Conservation (phyloP, 345 rosid genomes). For the Salix viminalis region DNA sequence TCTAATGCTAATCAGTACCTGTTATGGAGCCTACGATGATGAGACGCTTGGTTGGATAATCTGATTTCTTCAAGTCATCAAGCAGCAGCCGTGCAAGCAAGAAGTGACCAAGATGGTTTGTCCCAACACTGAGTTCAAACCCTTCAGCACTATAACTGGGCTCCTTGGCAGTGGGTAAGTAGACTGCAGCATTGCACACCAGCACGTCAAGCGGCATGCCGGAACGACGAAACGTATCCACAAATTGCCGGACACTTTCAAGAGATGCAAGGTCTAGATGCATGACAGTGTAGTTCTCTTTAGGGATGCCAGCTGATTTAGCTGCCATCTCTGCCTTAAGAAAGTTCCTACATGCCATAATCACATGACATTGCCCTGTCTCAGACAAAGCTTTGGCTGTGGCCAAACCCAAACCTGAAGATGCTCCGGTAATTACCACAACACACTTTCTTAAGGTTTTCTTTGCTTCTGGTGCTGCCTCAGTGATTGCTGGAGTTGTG, state of each 20-base stretch:
- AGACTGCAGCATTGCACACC: conserved; percentile 93
- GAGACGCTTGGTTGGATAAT: conserved; percentile 75
- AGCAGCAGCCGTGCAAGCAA: conserved; percentile 71
- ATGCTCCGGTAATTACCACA: conserved; percentile 75
- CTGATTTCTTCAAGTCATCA: conserved; percentile 70
- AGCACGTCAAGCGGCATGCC: conserved; percentile 70
- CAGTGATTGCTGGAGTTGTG: conserved; percentile 39
- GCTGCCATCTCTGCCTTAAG: conserved; percentile 87
- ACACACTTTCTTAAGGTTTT: conserved; percentile 73
- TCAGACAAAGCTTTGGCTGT: conserved; percentile 86
- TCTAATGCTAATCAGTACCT: conserved; percentile 35
- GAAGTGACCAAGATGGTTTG: conserved; percentile 98
- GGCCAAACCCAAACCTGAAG: conserved; percentile 81
- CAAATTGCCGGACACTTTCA: conserved; percentile 83
- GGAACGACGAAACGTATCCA: conserved; percentile 49
- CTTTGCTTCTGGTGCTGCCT: conserved; percentile 44
- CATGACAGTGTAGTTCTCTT: conserved; percentile 82
- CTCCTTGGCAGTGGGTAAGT: conserved; percentile 81
- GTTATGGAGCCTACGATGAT: conserved; percentile 94
- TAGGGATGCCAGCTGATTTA: conserved; percentile 63
- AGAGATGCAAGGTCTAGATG: conserved; percentile 90
- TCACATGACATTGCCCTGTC: conserved; percentile 76
- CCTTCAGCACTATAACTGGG: conserved; percentile 92
- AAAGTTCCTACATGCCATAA: conserved; percentile 93
- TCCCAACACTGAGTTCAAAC: conserved; percentile 85